Conservation (phyloP, 1,284 basidiomycete species). For the Cutaneotrichosporon mucoides region DNA sequence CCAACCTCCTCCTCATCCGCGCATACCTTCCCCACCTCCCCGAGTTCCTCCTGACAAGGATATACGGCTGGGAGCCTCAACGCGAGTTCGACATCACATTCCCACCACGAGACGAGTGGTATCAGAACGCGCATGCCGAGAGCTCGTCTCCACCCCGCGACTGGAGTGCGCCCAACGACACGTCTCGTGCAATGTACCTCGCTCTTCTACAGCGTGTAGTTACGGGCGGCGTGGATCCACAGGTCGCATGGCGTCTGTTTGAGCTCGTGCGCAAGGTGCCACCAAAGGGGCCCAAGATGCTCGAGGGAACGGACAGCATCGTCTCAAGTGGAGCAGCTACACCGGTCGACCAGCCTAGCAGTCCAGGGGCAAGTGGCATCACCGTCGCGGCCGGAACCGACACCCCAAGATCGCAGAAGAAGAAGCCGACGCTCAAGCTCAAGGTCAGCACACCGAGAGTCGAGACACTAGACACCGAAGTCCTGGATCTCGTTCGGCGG, state of each 20-base stretch:
- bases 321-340: background rate
- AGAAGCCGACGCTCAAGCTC: slow-evolving; percentile 6
- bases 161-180: slow-evolving; percentile 23
- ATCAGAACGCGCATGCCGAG: slow-evolving; percentile 16
- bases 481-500: slow-evolving; percentile 39
- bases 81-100: slow-evolving; percentile 38
- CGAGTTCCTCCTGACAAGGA: slow-evolving; percentile 32
- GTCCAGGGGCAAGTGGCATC: background rate
- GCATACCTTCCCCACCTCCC: slow-evolving; percentile 30
- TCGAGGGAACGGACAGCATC: background rate
- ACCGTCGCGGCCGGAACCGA: background rate
- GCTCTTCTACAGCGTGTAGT: slow-evolving; percentile 32
- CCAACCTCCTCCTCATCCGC: slow-evolving; percentile 30
- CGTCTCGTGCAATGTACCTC: slow-evolving; percentile 31
- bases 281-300: slow-evolving; percentile 5
- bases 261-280: slow-evolving; percentile 31
- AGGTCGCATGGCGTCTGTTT: slow-evolving; percentile 40
- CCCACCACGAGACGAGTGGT: slow-evolving; percentile 35
- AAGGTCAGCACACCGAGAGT: background rate
- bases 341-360: background rate
- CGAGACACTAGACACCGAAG: slow-evolving; percentile 34
- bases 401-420: background rate
- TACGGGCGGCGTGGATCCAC: slow-evolving; percentile 36
- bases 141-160: slow-evolving; percentile 10
- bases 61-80: slow-evolving; percentile 30